Conservation (phyloP, 257 asterid genomes). For the Nicotiana tabacum region DNA sequence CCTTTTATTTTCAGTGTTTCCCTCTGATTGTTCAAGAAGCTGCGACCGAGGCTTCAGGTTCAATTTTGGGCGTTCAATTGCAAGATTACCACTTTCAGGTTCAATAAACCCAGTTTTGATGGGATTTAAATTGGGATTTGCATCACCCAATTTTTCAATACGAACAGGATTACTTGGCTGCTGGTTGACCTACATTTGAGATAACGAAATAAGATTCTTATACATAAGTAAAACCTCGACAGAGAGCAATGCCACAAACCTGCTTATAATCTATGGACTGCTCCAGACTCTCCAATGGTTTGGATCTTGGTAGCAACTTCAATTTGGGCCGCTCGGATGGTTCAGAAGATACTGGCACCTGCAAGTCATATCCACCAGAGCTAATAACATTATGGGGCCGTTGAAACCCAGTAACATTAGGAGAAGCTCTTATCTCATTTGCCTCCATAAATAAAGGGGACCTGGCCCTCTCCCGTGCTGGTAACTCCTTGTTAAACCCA, state of each 20-base stretch:
- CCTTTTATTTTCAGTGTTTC: constrained; percentile 55
- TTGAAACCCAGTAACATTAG: constrained; percentile 30
- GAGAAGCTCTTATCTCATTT: constrained; percentile 32
- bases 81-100: constrained; percentile 29
- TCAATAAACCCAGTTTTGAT: constrained; percentile 32
- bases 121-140: constrained; percentile 31
- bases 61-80: constrained; percentile 59
- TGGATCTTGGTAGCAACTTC: constrained; percentile 89
- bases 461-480: constrained; percentile 38
- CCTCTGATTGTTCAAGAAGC: constrained; percentile 44
- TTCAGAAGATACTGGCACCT: constrained; percentile 43
- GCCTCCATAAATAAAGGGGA: constrained; percentile 34
- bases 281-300: constrained; percentile 59
- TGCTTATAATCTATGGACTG: constrained; percentile 37
- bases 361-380: constrained; percentile 36
- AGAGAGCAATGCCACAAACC: constrained; percentile 32
- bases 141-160: constrained; percentile 29
- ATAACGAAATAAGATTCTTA: constrained; percentile 6
- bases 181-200: constrained; percentile 34
- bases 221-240: not conserved
- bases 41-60: constrained; percentile 69
- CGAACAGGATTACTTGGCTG: constrained; percentile 34
- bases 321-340: constrained; percentile 68
- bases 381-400: constrained; percentile 23
- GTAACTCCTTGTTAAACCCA: constrained; percentile 36